Base-by-base conservation (phyloP, 176 grass and related monocot genomes). In the Musa schizocarpa region DNA sequence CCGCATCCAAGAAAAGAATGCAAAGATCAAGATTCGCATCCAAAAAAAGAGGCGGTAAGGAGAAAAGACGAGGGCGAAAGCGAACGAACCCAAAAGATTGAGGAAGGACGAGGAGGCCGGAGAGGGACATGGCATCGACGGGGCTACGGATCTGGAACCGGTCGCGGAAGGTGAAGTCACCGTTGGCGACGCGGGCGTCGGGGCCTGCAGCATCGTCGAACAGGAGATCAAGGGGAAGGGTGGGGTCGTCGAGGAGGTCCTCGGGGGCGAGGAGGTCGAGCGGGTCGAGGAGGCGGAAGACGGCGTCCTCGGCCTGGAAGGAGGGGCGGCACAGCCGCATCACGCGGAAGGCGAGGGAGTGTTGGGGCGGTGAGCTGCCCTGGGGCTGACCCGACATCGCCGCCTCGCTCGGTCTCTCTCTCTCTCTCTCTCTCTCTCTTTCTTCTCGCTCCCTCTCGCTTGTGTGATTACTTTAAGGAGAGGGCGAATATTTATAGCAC, bases 301-400 rank as follows among this genome's bases (percentile, higher is more conserved):
- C 78, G 65, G 95, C 75, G 57, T 85, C 82, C 54, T 99, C 91
- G 34, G 88, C 84, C 76, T 91, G 95, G 25, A 99, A 76, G 23
- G 95, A 87, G 23, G 95, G 95, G 23, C 95, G 88, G 81, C 86
- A 94, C 27, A 94, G 84, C 1, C 95, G 90, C 95, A 99, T 99
- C 77, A 99, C 95, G 34, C 95, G 88, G 79, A 99, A 94, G 69
- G 90, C 90, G 75, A 99, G 95, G 8, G 91, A 94, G 53, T 94
- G 95, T 43, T 87, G 76, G 79, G 83, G 77, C 56, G 50, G 69
- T 16, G 67, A 62, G 29, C 21, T 16, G 63, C 77, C 80, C 78
- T 84, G 54, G 72, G 50, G 21, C 17, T 43, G 53, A 23, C 34
- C 48, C 21, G 78, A 80, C 78, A 80, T 80, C 69, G 69, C 13